Evolutionary conservation across 257 asterid species (phyloP).

Genomic region (Capsicum pubescens): DNA sequence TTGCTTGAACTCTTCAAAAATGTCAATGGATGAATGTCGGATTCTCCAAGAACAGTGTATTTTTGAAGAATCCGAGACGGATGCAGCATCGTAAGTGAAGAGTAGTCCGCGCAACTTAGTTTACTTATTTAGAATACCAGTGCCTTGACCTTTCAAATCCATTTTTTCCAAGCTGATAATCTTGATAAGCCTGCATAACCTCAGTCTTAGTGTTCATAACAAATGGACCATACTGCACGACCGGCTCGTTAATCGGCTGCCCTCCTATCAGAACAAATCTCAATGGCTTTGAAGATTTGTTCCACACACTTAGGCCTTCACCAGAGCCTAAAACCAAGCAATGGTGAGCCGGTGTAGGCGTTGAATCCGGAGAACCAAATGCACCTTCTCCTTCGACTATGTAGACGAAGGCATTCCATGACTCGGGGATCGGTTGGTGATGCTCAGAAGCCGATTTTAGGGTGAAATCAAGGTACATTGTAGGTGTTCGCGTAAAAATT

Average conservation of each 20-base stretch:
- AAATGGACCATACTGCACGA: slow-evolving; percentile 87
- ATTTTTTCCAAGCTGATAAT: slow-evolving; percentile 68
- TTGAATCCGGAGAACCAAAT: slow-evolving; percentile 54
- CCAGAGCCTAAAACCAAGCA: slow-evolving; percentile 78
- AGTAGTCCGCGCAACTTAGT: not conserved
- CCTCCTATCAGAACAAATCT: slow-evolving; percentile 79
- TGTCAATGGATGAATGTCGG: too few species aligned
- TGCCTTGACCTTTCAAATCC: slow-evolving; percentile 83
- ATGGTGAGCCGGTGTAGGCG: slow-evolving; percentile 63
- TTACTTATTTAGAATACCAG: slow-evolving; percentile 58
- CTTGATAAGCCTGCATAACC: slow-evolving; percentile 75
- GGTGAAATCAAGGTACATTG: slow-evolving; percentile 87
- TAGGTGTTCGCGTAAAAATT: slow-evolving; percentile 78
- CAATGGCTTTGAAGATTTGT: slow-evolving; percentile 57
- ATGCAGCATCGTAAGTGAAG: too few species aligned
- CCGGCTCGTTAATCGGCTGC: slow-evolving; percentile 81
- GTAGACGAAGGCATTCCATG: slow-evolving; percentile 85
- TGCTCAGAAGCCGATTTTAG: slow-evolving; percentile 56
- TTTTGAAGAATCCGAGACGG: too few species aligned
- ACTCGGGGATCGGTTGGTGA: slow-evolving; percentile 70
- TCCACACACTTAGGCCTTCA: slow-evolving; percentile 91
- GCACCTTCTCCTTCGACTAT: slow-evolving; percentile 78
- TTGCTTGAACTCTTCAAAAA: too few species aligned
- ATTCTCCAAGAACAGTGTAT: too few species aligned
- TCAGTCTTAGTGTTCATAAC: slow-evolving; percentile 95